Percentiles rank a stretch among this genome's conserved stretches.
These are phyloP conservation scores for Macaranga tanarius DNA, from an alignment of 441 rosid genomes.

Conservation along the genomic window DNA sequence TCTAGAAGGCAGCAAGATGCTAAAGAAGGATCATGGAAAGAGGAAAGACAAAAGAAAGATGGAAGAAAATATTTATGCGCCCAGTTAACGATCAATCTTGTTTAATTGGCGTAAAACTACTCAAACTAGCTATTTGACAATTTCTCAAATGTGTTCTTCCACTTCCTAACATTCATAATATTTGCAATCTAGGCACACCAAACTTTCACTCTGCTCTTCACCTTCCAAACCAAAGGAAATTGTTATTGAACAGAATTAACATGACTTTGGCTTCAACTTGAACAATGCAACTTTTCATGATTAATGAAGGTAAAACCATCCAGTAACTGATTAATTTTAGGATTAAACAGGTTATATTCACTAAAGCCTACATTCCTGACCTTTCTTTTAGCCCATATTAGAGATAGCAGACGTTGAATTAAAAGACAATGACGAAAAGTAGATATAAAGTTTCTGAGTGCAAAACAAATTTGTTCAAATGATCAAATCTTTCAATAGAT, in stretches of 20 bases:
- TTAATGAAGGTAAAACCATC: background rate
- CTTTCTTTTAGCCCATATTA: background rate
- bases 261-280: background rate
- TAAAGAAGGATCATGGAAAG: slow-evolving; percentile 15
- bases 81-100: background rate
- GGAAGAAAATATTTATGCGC: background rate
- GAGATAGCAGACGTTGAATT: background rate
- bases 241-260: background rate
- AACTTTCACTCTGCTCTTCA: slow-evolving; percentile 4
- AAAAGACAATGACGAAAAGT: background rate
- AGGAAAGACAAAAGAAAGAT: background rate
- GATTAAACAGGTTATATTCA: background rate
- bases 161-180: background rate
- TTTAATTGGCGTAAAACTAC: background rate
- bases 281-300: background rate
- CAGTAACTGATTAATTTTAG: background rate
- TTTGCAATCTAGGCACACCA: background rate
- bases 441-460: background rate
- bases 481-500: background rate
- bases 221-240: background rate
- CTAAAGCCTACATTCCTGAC: background rate
- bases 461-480: background rate
- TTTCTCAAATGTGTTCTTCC: background rate
- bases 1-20: slow-evolving; percentile 10
- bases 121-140: background rate